phyloP scores from a whole-genome alignment of 2,329 filamentous ascomycete genomes.

The Hysterium pulicare region DNA sequence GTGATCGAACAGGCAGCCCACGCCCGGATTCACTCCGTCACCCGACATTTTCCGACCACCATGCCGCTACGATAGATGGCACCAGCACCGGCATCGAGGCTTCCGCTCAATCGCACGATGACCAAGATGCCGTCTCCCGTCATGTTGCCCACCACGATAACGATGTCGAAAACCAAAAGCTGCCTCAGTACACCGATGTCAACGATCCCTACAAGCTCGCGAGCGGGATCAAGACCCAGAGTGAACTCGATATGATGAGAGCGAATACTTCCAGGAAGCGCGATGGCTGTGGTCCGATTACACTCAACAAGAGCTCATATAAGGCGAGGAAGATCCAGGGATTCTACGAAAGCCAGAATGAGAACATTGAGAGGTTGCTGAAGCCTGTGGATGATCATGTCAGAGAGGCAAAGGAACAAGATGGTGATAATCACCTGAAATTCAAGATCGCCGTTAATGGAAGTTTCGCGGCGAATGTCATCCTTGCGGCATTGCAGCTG shows the following conservation, averaged over 20 bases:
- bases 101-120: conserved; percentile 15
- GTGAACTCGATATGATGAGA: conserved; percentile 72
- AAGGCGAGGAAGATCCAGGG: conserved; percentile 61
- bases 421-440: conserved; percentile 75
- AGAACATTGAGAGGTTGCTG: conserved; percentile 85
- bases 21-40: conserved; percentile 18
- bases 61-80: conserved; percentile 25
- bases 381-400: conserved; percentile 92
- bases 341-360: conserved; percentile 90
- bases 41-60: conserved; percentile 13
- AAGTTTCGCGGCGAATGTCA: conserved; percentile 73
- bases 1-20: conserved; percentile 28
- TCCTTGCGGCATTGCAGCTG: conserved; percentile 76
- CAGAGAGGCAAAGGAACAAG: conserved; percentile 74
- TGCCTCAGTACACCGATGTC: conserved; percentile 59
- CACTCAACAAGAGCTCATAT: conserved; percentile 40
- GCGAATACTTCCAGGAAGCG: conserved; percentile 80
- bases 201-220: conserved; percentile 82
- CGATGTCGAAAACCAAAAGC: conserved; percentile 47
- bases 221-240: conserved; percentile 70
- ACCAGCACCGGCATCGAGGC: conserved; percentile 42
- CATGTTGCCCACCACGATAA: conserved; percentile 28
- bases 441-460: conserved; percentile 66
- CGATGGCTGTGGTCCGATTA: conserved; percentile 48
- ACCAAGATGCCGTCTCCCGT: conserved; percentile 35